Percentiles rank a stretch among this genome's conserved stretches.
phyloP scores from a whole-genome alignment of 2,329 filamentous ascomycete species.

The Emericellopsis atlantica region DNA sequence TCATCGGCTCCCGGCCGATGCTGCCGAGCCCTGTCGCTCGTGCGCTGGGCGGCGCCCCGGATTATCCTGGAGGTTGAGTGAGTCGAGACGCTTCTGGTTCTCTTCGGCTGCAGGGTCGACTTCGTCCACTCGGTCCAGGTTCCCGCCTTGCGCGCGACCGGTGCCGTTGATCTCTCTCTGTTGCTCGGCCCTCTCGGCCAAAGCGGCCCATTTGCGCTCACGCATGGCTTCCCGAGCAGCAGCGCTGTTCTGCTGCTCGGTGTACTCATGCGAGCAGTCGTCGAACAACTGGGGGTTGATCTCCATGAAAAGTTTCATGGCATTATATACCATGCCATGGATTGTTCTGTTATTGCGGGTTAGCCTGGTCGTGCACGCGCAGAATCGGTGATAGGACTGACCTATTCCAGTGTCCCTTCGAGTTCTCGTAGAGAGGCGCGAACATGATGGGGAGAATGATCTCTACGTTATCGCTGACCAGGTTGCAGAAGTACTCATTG shows the following conservation, averaged over 20 bases:
- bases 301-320: slow-evolving; percentile 99
- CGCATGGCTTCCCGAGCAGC: slow-evolving; percentile 71
- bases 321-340: slow-evolving; percentile 99
- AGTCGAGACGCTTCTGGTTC: slow-evolving; percentile 77
- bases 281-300: slow-evolving; percentile 98
- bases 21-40: slow-evolving; percentile 48
- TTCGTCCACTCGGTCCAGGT: slow-evolving; percentile 52
- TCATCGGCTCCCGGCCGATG: slow-evolving; percentile 39
- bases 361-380: background rate
- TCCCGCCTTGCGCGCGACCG: slow-evolving; percentile 23
- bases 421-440: slow-evolving; percentile 94
- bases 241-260: slow-evolving; percentile 86
- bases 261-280: slow-evolving; percentile 96
- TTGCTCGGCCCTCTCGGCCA: slow-evolving; percentile 68
- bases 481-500: slow-evolving; percentile 99
- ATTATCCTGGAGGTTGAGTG: slow-evolving; percentile 78
- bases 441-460: slow-evolving; percentile 99
- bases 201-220: slow-evolving; percentile 78
- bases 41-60: slow-evolving; percentile 43
- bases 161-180: slow-evolving; percentile 34
- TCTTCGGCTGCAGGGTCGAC: slow-evolving; percentile 70
- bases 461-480: slow-evolving; percentile 97
- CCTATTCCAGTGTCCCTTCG: slow-evolving; percentile 98
- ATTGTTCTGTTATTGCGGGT: slow-evolving; percentile 58
- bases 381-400: slow-evolving; percentile 27